Evolutionary conservation across 805 yeast species (phyloP).

Genomic region (Metschnikowia borealis): DNA sequence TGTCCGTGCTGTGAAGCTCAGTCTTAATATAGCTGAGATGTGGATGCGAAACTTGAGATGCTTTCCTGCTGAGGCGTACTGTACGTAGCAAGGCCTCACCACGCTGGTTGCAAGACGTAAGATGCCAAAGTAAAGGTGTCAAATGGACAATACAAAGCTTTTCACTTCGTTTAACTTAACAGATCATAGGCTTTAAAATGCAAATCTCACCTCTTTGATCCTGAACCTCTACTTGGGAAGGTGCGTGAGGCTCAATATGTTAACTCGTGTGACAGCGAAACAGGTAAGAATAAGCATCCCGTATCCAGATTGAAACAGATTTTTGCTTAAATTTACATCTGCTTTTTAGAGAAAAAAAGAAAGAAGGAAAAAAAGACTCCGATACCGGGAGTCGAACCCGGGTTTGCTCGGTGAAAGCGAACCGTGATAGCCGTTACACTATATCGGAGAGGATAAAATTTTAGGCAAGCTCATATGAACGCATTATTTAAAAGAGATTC

Average conservation of each 20-base stretch:
- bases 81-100: slow-evolving; percentile 9
- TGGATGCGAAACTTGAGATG: slow-evolving; percentile 5
- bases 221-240: too few species aligned
- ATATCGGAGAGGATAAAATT: slow-evolving; percentile 47
- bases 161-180: too few species aligned
- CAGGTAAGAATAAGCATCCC: too few species aligned
- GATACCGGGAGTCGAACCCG: slow-evolving; percentile 89
- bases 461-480: neutral
- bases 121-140: neutral
- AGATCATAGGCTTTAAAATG: too few species aligned
- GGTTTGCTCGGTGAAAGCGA: slow-evolving; percentile 82
- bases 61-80: neutral
- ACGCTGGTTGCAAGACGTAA: neutral
- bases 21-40: neutral
- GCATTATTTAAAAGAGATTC: too few species aligned
- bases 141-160: neutral
- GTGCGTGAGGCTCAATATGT: too few species aligned
- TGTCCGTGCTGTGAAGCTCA: slow-evolving; percentile 9
- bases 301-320: too few species aligned
- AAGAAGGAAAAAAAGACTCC: slow-evolving; percentile 37
- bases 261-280: too few species aligned
- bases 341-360: too few species aligned
- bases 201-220: too few species aligned
- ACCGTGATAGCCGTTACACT: slow-evolving; percentile 82
- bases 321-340: too few species aligned